phyloP scores from a whole-genome alignment of 2,329 filamentous ascomycete species.

The Thelonectria olida region DNA sequence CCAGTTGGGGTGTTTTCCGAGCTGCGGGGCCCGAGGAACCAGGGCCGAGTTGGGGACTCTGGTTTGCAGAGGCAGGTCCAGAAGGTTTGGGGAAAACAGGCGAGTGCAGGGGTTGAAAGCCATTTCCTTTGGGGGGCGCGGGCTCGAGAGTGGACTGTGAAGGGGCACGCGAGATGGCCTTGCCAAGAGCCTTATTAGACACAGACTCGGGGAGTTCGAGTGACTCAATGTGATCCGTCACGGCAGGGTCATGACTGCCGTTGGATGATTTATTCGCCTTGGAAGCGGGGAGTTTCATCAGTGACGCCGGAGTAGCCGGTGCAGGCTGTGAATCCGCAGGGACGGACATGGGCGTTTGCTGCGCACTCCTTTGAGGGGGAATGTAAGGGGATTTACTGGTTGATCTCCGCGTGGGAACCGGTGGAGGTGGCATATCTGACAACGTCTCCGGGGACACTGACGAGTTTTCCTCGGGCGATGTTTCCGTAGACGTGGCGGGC shows the following conservation, averaged over 20 bases:
- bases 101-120: slow-evolving; percentile 59
- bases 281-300: slow-evolving; percentile 78
- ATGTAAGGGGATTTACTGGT: slow-evolving; percentile 75
- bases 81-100: slow-evolving; percentile 54
- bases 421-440: slow-evolving; percentile 73
- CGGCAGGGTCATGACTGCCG: slow-evolving; percentile 51
- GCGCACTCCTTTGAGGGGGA: slow-evolving; percentile 57
- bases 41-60: slow-evolving; percentile 70
- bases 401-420: slow-evolving; percentile 72
- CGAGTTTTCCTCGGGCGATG: slow-evolving; percentile 68
- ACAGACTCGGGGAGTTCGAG: slow-evolving; percentile 79
- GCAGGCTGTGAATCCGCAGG: slow-evolving; percentile 48
- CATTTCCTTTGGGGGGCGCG: slow-evolving; percentile 59
- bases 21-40: slow-evolving; percentile 56
- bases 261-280: slow-evolving; percentile 58
- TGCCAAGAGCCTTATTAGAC: slow-evolving; percentile 41
- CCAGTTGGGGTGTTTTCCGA: slow-evolving; percentile 65
- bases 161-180: slow-evolving; percentile 55
- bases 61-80: slow-evolving; percentile 63
- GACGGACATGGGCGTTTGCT: slow-evolving; percentile 34
- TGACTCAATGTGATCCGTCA: slow-evolving; percentile 64
- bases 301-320: slow-evolving; percentile 76
- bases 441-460: slow-evolving; percentile 72
- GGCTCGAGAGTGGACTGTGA: slow-evolving; percentile 50
- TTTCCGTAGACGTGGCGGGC: slow-evolving; percentile 57